These are phyloP conservation scores for Helichrysum umbraculigerum DNA, from an alignment of 129 eudicot genomes.

Conservation along the genomic window DNA sequence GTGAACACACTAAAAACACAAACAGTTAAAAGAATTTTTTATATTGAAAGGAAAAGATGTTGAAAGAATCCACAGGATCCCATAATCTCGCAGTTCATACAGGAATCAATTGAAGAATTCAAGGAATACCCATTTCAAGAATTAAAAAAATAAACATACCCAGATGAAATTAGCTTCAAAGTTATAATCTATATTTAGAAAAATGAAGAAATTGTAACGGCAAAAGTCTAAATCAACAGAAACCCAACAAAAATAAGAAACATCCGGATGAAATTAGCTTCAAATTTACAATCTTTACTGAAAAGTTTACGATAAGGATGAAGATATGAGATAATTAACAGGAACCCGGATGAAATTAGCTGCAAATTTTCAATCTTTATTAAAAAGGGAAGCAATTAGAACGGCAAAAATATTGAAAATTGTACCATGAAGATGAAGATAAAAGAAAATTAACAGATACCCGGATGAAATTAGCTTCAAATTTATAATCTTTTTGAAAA, in stretches of 20 bases:
- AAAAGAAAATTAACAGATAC: neutral
- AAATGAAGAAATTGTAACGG: neutral
- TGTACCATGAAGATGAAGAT: neutral
- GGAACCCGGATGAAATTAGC: neutral
- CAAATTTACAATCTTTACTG: neutral
- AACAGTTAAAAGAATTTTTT: neutral
- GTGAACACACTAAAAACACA: constrained; percentile 20
- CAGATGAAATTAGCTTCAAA: neutral
- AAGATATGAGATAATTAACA: too few species aligned
- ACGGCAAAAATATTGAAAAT: too few species aligned
- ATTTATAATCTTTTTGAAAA: too few species aligned
- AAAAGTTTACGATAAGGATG: too few species aligned
- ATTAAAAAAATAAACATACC: constrained; percentile 1
- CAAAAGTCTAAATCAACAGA: neutral
- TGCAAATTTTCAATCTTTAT: too few species aligned
- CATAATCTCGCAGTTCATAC: constrained; percentile 18
- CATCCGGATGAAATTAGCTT: neutral
- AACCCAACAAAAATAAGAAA: neutral
- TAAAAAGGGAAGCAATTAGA: too few species aligned
- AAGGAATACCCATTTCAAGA: neutral
- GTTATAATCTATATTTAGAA: neutral
- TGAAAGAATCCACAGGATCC: constrained; percentile 14
- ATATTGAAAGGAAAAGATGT: neutral
- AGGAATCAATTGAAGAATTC: constrained; percentile 13
- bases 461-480: too few species aligned